Evolutionary conservation across 2,329 filamentous ascomycete genomes (phyloP), one percentile per base, ranked within the genome.

Genomic region (Paraphoma sp.): DNA sequence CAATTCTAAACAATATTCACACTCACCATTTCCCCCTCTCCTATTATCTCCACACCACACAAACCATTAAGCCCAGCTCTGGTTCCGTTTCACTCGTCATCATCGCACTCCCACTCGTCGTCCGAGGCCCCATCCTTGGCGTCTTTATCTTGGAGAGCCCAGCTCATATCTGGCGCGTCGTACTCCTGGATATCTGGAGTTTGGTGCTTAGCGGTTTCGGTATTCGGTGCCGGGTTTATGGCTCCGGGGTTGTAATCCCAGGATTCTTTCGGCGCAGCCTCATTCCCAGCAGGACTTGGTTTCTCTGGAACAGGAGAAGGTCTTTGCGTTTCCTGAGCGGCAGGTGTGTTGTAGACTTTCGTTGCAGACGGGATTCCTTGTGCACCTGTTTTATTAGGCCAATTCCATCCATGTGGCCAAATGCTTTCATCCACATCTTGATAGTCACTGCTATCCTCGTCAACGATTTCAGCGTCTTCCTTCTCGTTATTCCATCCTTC

Each of bases 111-210:
- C 40, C 40, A 42, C n/a, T 42, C 40, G 16, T 42, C 40, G 16
- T 42, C 40, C 40, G 40, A 42, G 40, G 11, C 16, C 4, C 40
- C 16, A 9, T n/a, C 40, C n/a, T 42, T n/a, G 16, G 16, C 40
- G 33, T 45, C 41, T 16, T 51, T 10, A 28, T 55, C 43, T 16
- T 51, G 42, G 12, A 50, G 10, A 12, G 38, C 53, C 53, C 48
- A 56, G n/a, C 44, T 38, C 53, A 51, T 51, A 48, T 56, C 48
- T 14, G 53, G 48, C 14, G 40, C 7, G n/a, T 45, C 46, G 31
- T 12, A 12, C 30, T 46, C 23, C 18, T 28, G 23, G 14, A 23
- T 28, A 12, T 28, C 33, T 36, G 33, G 14, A 36, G 40, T n/a
- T 16, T n/a, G 40, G 10, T 42, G 40, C 8, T 42, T 4, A n/a